Evolutionary conservation across 2,329 filamentous ascomycete genomes (phyloP), one percentile per base, ranked within the genome.

Genomic region (Coniella lustricola): DNA sequence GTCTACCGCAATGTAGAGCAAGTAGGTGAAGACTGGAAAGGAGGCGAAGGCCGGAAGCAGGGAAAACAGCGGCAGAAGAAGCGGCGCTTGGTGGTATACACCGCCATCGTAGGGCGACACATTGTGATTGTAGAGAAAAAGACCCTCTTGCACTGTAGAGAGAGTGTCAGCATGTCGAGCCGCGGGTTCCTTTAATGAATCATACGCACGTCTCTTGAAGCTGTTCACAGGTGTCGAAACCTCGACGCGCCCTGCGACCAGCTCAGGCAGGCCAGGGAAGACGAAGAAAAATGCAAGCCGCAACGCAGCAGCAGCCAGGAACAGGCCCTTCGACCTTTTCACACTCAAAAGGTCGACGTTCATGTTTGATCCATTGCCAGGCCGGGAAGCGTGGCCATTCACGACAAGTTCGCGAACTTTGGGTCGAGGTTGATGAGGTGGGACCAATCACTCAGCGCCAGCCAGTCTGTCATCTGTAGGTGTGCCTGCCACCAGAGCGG

Each of bases 81-180:
- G 75, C 41, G 93, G 93, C 36, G 90, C 89, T 75, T 95, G 76
- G 68, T 82, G 77, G 65, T 78, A 84, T 62, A 84, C 88, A 59
- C 93, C 93, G 55, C 93, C 93, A 65, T 98, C 90, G 70, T 97
- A 98, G 1, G 93, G 93, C 52, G 90, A 96, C 49, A 97, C 87
- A 71, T 95, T 94, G 66, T 94, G 88, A 55, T 87, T 90, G 67
- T 97, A 97, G 18, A 98, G 81, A 62, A 95, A 98, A 50, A 98
- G 73, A 17, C 93, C 93, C 70, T 98, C 93, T 75, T 97, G 91
- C 48, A 97, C 89, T 95, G 25, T 29, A 22, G 31, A 9, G 47
- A 2, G 10, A 18, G 8, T 3, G 41, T 49, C 32, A 55, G 46
- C 33, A 48, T 48, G 29, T 31, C 10, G 25, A 17, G 5, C 7